Conservation (phyloP, 163 green algal species). For the Prototheca wickerhamii region DNA sequence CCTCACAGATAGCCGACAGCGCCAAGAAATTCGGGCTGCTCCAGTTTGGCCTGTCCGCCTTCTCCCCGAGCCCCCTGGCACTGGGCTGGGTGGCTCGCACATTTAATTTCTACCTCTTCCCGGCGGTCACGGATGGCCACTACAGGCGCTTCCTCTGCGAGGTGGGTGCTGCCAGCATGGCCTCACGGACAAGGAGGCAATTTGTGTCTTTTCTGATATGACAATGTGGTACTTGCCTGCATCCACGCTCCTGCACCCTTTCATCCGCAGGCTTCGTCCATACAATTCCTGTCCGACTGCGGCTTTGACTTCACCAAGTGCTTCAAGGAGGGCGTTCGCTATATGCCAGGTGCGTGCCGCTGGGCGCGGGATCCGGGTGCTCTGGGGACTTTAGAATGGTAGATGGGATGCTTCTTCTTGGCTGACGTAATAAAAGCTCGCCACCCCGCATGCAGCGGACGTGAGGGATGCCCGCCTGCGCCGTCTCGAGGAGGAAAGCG, state of each 20-base stretch:
- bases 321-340: constrained; percentile 51
- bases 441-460: too few relatives aligned
- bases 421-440: too few relatives aligned
- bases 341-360: constrained; percentile 22
- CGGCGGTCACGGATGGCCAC: constrained; percentile 30
- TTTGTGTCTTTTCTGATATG: too few relatives aligned
- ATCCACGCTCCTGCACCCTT: neutral
- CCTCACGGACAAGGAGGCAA: too few relatives aligned
- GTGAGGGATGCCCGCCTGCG: neutral
- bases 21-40: constrained; percentile 35
- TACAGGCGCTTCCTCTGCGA: constrained; percentile 57
- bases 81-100: constrained; percentile 42
- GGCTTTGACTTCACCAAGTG: constrained; percentile 81
- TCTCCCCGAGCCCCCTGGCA: constrained; percentile 8
- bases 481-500: neutral
- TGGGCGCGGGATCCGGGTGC: neutral
- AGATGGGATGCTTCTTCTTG: too few relatives aligned
- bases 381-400: too few relatives aligned
- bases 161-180: constrained; percentile 13
- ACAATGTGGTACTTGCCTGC: neutral
- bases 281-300: constrained; percentile 63
- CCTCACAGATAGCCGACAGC: neutral
- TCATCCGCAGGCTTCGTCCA: constrained; percentile 32
- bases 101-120: constrained; percentile 82
- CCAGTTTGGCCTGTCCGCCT: constrained; percentile 45